A percentile compares a stretch with the other conserved stretches of the same genome.
Evolutionary conservation across 2,329 filamentous ascomycete genomes (phyloP).

Genomic region (Exophiala aquamarina): DNA sequence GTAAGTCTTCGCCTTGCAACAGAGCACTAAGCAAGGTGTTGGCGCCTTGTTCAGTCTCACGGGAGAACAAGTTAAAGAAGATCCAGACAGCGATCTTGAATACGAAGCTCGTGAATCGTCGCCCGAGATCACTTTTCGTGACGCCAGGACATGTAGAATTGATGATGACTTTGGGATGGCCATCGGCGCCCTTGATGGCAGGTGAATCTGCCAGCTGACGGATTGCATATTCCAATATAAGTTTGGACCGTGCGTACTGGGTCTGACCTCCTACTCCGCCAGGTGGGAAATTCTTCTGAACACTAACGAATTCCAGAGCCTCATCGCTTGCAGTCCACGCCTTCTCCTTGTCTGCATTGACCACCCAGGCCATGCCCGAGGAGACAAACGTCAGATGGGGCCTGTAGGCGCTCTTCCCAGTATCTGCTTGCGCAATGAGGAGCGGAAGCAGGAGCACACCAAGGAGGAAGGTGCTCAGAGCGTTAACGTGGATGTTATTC

Average conservation of each 20-base stretch:
- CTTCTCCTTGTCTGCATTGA: constrained; percentile 34
- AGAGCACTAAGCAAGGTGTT: constrained; percentile 45
- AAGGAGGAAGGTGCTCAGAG: constrained; percentile 56
- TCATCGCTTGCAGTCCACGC: constrained; percentile 27
- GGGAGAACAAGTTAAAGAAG: constrained; percentile 40
- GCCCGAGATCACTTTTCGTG: constrained; percentile 42
- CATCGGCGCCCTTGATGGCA: constrained; percentile 29
- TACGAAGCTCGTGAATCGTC: constrained; percentile 33
- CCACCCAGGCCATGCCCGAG: constrained; percentile 39
- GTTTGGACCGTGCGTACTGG: constrained; percentile 45
- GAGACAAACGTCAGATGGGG: constrained; percentile 48
- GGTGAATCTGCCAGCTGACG: constrained; percentile 36
- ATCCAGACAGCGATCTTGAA: constrained; percentile 29
- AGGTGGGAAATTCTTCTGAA: constrained; percentile 29
- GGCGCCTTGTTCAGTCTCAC: constrained; percentile 45
- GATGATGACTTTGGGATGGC: constrained; percentile 41
- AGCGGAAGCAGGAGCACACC: constrained; percentile 53
- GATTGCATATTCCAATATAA: constrained; percentile 43
- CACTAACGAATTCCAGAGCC: constrained; percentile 38
- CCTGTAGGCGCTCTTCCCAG: constrained; percentile 17
- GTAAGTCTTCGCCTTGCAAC: constrained; percentile 41
- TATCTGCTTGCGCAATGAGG: constrained; percentile 37
- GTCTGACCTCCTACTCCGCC: constrained; percentile 25
- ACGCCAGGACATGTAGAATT: constrained; percentile 48
- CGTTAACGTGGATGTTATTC: constrained; percentile 57